Evolutionary conservation across 805 yeast species (phyloP), one percentile per base, ranked within the genome.

Genomic region (Kazachstania martiniae): DNA sequence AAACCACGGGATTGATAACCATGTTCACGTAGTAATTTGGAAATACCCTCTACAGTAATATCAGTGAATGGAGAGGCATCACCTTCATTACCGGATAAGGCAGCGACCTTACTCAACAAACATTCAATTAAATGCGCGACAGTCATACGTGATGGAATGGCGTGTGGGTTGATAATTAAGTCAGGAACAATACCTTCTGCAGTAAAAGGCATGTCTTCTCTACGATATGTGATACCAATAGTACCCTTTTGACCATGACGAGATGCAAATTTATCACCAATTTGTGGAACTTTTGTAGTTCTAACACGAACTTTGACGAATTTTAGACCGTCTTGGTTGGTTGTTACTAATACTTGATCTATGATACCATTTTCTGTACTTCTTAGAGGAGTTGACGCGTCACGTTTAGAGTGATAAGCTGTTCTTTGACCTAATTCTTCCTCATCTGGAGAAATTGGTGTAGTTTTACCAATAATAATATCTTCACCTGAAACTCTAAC

Each of bases 161-260:
- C 98, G 63, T 91, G 99, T 2, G 99, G 99, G 60, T 91, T 91
- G 58, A 91, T 91, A 51, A 91, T 85, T 55, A 91, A 69, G 64
- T 91, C 99, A 6, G 99, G 99, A 24, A 89, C 96, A 56, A 89
- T 62, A 59, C 99, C 99, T 59, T 89, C 93, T 3, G 84, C 70
- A 7, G 94, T 78, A 59, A 91, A 91, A 18, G 98, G 99, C 97
- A 91, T 89, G 58, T 91, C 99, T 61, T 91, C 99, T 58, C 89
- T 91, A 58, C 96, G 75, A 58, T 89, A 91, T 0, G 98, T 91
- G 42, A 91, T 91, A 77, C 99, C 99, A 61, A 91, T 87, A 14
- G 98, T 91, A 79, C 99, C 99, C 67, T 91, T 91, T 64, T 91
- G 99, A 59, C 99, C 99, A 70, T 91, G 98, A 66, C 98, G 83